Conservation (phyloP, 2,329 filamentous ascomycete species). For the Coniella vitis region DNA sequence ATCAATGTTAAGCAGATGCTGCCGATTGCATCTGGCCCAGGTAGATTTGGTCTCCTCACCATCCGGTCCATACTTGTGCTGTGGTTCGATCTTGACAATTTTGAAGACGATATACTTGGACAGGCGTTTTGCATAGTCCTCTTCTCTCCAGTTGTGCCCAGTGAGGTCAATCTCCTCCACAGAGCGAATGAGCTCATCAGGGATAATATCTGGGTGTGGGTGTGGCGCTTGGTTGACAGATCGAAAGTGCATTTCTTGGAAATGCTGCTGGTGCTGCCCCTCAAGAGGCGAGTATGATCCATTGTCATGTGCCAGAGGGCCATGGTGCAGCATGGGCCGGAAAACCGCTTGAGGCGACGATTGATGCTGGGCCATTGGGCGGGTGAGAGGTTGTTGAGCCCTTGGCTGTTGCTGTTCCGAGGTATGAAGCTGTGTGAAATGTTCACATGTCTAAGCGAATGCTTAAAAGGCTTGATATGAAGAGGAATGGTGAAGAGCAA, state of each 20-base stretch:
- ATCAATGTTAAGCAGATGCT: conserved; percentile 29
- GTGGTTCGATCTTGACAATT: conserved; percentile 32
- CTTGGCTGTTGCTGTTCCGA: background rate
- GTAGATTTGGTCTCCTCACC: conserved; percentile 27
- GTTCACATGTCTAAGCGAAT: background rate
- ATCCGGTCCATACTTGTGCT: conserved; percentile 29
- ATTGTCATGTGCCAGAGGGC: background rate
- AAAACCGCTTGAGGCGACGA: background rate
- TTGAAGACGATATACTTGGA: conserved; percentile 35
- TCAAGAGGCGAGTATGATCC: background rate
- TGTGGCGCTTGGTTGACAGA: background rate
- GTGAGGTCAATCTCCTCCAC: conserved; percentile 31
- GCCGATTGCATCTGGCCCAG: conserved; percentile 34
- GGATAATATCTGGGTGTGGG: conserved; percentile 7
- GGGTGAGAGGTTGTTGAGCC: background rate
- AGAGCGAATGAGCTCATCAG: conserved; percentile 2
- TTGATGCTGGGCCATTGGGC: background rate
- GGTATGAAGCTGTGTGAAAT: background rate
- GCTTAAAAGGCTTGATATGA: background rate
- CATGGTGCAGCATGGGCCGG: background rate
- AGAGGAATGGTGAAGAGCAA: background rate
- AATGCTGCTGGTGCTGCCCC: background rate
- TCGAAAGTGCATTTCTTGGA: background rate
- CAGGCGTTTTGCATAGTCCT: conserved; percentile 31
- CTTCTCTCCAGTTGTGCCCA: conserved; percentile 29